Evolutionary conservation across 78 protist genomes (phyloP).

Genomic region (Isochrysis galbana): DNA sequence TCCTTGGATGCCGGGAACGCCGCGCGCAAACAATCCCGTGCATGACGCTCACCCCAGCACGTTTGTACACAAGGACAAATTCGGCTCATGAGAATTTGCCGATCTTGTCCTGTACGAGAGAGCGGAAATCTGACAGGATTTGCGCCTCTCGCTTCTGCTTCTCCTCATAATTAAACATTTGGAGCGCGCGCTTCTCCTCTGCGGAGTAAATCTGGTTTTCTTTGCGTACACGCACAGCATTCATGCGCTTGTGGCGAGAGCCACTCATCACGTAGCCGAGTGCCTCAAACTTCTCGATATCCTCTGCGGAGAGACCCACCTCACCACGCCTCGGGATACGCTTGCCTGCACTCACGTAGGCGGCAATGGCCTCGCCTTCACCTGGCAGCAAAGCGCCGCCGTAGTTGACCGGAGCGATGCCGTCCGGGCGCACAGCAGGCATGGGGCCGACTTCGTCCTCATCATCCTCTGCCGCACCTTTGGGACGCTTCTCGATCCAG

Average conservation of each 20-base stretch:
- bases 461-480: background rate
- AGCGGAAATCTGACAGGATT: constrained; percentile 66
- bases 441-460: constrained; percentile 27
- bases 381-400: constrained; percentile 80
- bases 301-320: constrained; percentile 80
- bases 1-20: too few species aligned
- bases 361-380: constrained; percentile 86
- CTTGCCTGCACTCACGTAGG: constrained; percentile 75
- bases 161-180: constrained; percentile 77
- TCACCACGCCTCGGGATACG: constrained; percentile 96
- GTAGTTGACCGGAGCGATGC: background rate
- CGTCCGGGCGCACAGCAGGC: background rate
- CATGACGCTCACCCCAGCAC: too few species aligned
- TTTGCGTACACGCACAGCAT: constrained; percentile 94
- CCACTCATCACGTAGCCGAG: constrained; percentile 94
- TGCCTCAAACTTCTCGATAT: constrained; percentile 76
- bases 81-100: too few species aligned
- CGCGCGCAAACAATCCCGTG: too few species aligned
- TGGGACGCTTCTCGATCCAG: background rate
- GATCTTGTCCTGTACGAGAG: background rate
- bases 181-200: constrained; percentile 82
- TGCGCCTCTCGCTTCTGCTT: constrained; percentile 60
- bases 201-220: constrained; percentile 80
- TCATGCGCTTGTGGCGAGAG: constrained; percentile 86
- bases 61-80: too few species aligned